Base-by-base conservation (phyloP, 2,329 filamentous ascomycete genomes). In the Clonostachys solani region DNA sequence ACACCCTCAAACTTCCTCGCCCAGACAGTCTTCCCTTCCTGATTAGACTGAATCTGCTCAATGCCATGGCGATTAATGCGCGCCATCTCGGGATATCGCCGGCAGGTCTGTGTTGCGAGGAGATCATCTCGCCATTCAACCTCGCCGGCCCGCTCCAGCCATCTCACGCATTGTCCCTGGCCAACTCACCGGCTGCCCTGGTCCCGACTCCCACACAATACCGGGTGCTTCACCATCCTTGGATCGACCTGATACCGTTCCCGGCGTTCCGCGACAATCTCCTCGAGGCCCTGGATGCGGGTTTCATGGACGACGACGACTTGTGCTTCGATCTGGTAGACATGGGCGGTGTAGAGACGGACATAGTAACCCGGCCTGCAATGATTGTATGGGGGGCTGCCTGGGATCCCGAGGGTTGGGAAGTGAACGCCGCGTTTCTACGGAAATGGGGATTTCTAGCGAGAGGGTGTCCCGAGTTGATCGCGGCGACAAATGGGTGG, bases 331-430 rank as follows among this genome's bases (percentile, higher is more conserved):
- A 50, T 23, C n/a, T 50, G 7, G 23, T 46, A 2, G 51, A 48
- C 16, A 12, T 42, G 4, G 51, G 19, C 10, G 42, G 35, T 29
- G 40, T 34, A 16, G 45, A 41, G 19, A 33, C 41, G 9, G 23
- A 29, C 23, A 29, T 29, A 29, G 23, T 29, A 29, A 29, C 23
- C 23, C 23, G 23, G 23, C 23, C 23, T 1, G 51, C 49, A 6
- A 40, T 78, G 2, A 58, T 77, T 12, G 67, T 76, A 2, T 78
- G 74, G 75, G 69, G 71, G 2, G 67, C 73, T 12, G 63, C 74
- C 0, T 73, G 66, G 64, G 64, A 76, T 45, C 47, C 62, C 2
- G 47, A 50, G 0, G 69, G 63, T 13, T 79, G 74, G 74, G 75
- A 78, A 52, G 56, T 71, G 1, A 74, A 65, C 0, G 61, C 65